Conservation (phyloP, 2,329 filamentous ascomycete genomes). For the Ascochyta koolunga region DNA sequence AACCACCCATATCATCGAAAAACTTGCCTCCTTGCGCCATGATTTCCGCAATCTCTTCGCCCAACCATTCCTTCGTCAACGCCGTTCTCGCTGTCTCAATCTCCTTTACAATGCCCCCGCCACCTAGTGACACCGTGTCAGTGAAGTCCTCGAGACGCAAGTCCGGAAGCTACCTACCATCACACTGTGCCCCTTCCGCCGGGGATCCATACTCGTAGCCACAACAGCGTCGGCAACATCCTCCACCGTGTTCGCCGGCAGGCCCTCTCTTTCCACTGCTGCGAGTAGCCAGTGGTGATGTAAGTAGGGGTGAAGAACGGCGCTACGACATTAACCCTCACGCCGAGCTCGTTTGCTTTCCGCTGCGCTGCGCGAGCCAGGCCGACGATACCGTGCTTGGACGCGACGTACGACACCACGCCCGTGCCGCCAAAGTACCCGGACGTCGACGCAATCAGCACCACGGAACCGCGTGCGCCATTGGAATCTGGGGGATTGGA, state of each 20-base stretch:
- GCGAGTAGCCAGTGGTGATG: conserved; percentile 49
- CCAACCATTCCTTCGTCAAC: conserved; percentile 41
- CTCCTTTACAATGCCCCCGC: conserved; percentile 38
- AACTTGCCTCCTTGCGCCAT: conserved; percentile 44
- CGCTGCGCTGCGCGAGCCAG: conserved; percentile 48
- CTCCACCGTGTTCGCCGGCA: conserved; percentile 52
- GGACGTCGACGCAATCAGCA: conserved; percentile 52
- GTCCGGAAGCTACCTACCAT: conserved; percentile 25
- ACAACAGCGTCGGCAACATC: conserved; percentile 53
- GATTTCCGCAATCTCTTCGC: conserved; percentile 40
- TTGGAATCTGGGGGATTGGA: conserved; percentile 38
- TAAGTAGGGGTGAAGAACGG: conserved; percentile 57
- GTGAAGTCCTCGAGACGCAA: not conserved
- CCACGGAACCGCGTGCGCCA: conserved; percentile 43
- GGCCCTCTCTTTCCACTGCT: conserved; percentile 46
- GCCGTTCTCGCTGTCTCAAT: conserved; percentile 37
- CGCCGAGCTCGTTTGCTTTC: conserved; percentile 41
- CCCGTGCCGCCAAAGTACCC: conserved; percentile 54
- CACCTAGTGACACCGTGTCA: conserved; percentile 23
- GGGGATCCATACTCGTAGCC: conserved; percentile 44
- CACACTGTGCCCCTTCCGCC: conserved; percentile 35
- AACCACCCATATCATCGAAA: conserved; percentile 45
- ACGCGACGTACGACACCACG: conserved; percentile 52
- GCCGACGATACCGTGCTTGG: conserved; percentile 53
- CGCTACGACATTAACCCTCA: conserved; percentile 55